Base-by-base conservation (phyloP, 176 grass and related monocot species). In the Phoenix dactylifera region DNA sequence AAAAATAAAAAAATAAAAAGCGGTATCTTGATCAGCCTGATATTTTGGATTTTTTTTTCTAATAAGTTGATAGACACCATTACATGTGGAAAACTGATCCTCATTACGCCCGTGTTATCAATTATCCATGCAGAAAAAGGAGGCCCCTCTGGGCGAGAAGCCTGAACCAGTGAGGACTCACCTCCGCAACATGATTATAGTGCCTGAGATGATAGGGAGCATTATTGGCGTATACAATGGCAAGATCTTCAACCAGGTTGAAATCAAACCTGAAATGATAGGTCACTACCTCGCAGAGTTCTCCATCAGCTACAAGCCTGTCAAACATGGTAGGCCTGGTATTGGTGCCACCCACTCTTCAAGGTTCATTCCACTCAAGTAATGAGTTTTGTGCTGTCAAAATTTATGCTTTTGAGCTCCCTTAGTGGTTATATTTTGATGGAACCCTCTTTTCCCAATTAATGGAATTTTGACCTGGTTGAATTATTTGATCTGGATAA, bases 261-360 rank as follows among this genome's bases (percentile, higher is more conserved):
- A 89, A 70, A 89, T 89, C 57, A 89, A 72, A 75, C 86, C 82
- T 2, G 82, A 89, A 63, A 89, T 89, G 86, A 89, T 89, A 30
- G 86, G 86, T 17, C 86, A 89, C 65, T 75, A 84, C 62, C 63
- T 89, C 3, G 74, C 70, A 0, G 77, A 89, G 61, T 89, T 89
- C 62, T 74, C 69, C 29, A 80, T 74, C 62, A 74, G 69, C 6
- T 89, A 89, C 69, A 89, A 74, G 70, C 86, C 74, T 0, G 86
- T 81, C 10, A 80, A 77, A 77, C 86, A 89, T 0, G 82, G 87
- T 7, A 90, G 87, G 78, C 75, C 87, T 0, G 87, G 87, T 82
- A 90, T 90, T 5, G 87, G 77, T 49, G 77, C 86, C 18, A 84
- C 76, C 48, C 74, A 89, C 62, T 89, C 74, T 0, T 89, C 86